Percentiles rank a stretch among this genome's conserved stretches.
Conservation (phyloP, 768 basidiomycete species). For the Serendipita sp. region DNA sequence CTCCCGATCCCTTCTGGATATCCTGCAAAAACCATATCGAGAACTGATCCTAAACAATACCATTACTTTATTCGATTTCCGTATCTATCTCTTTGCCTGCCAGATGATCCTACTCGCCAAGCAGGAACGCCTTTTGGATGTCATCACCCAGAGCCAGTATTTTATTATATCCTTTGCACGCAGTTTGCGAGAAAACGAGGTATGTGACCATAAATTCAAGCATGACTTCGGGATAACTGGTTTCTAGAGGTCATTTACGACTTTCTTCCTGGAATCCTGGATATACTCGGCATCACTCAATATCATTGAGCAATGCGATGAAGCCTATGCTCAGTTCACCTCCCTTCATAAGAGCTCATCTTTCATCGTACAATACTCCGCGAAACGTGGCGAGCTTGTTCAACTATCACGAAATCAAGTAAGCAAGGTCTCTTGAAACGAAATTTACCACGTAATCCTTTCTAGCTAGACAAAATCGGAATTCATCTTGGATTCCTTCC, state of each 20-base stretch:
- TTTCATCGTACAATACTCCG: neutral
- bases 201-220: conserved; percentile 20
- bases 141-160: conserved; percentile 49
- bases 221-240: conserved; percentile 8
- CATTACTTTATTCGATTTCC: conserved; percentile 88
- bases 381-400: conserved; percentile 64
- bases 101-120: conserved; percentile 66
- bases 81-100: conserved; percentile 75
- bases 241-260: conserved; percentile 35
- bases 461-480: conserved; percentile 75
- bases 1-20: conserved; percentile 61
- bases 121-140: conserved; percentile 50
- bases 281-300: conserved; percentile 79
- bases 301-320: conserved; percentile 63
- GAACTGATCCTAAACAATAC: conserved; percentile 79
- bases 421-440: conserved; percentile 10
- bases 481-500: conserved; percentile 61
- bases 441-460: neutral
- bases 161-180: conserved; percentile 70
- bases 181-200: conserved; percentile 60
- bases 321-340: conserved; percentile 32
- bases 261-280: conserved; percentile 84
- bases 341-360: conserved; percentile 35
- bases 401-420: conserved; percentile 86
- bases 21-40: conserved; percentile 68